Evolutionary conservation across 2,329 filamentous ascomycete species (phyloP).

Genomic region (Colletotrichum sp.): DNA sequence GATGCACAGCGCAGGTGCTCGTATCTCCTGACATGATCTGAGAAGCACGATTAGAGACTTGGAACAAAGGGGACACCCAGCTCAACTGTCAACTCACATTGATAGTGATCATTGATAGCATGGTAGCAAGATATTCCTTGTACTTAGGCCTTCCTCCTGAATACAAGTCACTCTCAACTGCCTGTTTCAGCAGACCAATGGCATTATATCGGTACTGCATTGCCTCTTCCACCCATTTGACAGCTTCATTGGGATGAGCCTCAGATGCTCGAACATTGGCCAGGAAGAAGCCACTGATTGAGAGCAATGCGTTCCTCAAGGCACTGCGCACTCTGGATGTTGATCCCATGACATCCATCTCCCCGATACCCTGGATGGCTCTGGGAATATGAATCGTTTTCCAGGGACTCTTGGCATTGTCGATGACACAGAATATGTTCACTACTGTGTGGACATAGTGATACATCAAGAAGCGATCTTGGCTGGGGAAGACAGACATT

Average conservation of each 20-base stretch:
- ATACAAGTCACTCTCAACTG: conserved; percentile 22
- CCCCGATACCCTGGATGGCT: conserved; percentile 27
- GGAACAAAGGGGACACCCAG: not conserved
- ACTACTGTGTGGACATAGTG: conserved; percentile 29
- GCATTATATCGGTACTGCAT: conserved; percentile 21
- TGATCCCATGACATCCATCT: conserved; percentile 26
- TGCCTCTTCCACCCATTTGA: conserved; percentile 18
- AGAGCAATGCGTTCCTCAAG: conserved; percentile 26
- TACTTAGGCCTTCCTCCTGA: conserved; percentile 23
- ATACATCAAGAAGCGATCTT: conserved; percentile 28
- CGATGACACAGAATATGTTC: conserved; percentile 30
- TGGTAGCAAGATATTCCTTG: conserved; percentile 31
- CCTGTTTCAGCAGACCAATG: conserved; percentile 25
- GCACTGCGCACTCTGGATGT: conserved; percentile 27
- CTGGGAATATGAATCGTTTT: conserved; percentile 30
- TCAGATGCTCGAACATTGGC: conserved; percentile 25
- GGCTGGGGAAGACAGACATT: not conserved
- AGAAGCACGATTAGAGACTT: not conserved
- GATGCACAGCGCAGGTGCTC: conserved; percentile 26
- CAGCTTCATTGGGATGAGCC: not conserved
- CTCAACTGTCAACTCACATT: conserved; percentile 20
- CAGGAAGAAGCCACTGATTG: conserved; percentile 30
- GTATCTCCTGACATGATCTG: conserved; percentile 31
- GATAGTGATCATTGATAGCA: conserved; percentile 32
- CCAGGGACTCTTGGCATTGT: conserved; percentile 30